Conservation (phyloP, 1,139 yeast genomes). For the Pichiaceae sp. region DNA sequence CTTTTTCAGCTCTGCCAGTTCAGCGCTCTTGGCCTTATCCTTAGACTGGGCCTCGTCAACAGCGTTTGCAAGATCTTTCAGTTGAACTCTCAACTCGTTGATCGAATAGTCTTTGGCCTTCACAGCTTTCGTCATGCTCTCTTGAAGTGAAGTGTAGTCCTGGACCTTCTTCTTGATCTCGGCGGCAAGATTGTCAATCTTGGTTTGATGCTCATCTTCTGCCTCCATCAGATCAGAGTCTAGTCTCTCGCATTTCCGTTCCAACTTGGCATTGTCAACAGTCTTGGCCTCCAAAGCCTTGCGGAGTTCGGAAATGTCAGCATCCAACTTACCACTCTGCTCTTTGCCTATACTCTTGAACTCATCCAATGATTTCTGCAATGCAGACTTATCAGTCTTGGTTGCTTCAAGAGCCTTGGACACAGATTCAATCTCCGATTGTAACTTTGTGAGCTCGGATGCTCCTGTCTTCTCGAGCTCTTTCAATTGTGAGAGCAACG, state of each 20-base stretch:
- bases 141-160: background rate
- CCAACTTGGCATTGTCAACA: background rate
- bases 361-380: background rate
- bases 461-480: background rate
- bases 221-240: background rate
- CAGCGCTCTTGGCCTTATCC: background rate
- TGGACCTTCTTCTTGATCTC: background rate
- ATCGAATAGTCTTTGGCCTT: background rate
- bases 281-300: background rate
- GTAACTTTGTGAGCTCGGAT: background rate
- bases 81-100: background rate
- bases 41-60: background rate
- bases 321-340: background rate
- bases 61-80: background rate
- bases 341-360: background rate
- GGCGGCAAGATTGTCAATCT: background rate
- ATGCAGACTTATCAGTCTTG: background rate
- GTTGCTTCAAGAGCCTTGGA: background rate
- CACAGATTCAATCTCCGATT: background rate
- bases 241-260: background rate
- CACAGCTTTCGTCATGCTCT: background rate
- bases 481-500: background rate
- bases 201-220: background rate
- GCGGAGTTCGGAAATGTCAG: background rate
- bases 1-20: background rate